phyloP scores from a whole-genome alignment of 495 filamentous ascomycete genomes.

The Acidiella bohemica region DNA sequence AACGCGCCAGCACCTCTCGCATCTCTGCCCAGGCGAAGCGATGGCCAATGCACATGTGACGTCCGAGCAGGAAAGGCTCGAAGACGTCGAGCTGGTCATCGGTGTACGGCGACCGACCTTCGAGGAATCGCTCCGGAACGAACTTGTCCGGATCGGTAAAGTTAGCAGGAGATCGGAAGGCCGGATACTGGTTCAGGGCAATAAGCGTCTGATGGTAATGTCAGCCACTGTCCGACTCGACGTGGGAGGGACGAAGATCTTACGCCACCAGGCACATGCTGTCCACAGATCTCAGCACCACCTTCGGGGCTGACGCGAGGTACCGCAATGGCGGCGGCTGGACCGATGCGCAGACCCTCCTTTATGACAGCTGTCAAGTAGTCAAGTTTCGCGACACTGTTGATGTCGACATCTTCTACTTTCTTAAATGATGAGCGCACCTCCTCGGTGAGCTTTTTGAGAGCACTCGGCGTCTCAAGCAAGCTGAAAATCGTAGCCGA shows the following conservation, averaged over 20 bases:
- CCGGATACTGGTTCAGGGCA: conserved; percentile 10
- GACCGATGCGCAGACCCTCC: conserved; percentile 41
- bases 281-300: conserved; percentile 29
- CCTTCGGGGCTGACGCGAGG: conserved; percentile 34
- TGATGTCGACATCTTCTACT: conserved; percentile 21
- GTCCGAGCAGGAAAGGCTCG: conserved; percentile 24
- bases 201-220: conserved; percentile 10
- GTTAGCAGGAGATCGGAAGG: conserved; percentile 15
- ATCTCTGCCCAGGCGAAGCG: conserved; percentile 21
- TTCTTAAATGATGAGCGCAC: conserved; percentile 15
- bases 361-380: conserved; percentile 36
- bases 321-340: conserved; percentile 35
- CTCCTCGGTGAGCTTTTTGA: conserved; percentile 11
- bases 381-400: conserved; percentile 26
- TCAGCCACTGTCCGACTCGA: background rate
- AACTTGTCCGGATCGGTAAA: conserved; percentile 21
- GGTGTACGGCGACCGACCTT: conserved; percentile 5
- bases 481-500: conserved; percentile 4
- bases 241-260: background rate
- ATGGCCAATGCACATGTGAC: conserved; percentile 19
- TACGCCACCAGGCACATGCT: conserved; percentile 26
- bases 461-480: conserved; percentile 11
- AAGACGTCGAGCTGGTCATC: conserved; percentile 28
- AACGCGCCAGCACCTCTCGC: conserved; percentile 17
- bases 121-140: conserved; percentile 25